Conservation (phyloP, 1,284 basidiomycete species). For the Cryptococcus sp. region DNA sequence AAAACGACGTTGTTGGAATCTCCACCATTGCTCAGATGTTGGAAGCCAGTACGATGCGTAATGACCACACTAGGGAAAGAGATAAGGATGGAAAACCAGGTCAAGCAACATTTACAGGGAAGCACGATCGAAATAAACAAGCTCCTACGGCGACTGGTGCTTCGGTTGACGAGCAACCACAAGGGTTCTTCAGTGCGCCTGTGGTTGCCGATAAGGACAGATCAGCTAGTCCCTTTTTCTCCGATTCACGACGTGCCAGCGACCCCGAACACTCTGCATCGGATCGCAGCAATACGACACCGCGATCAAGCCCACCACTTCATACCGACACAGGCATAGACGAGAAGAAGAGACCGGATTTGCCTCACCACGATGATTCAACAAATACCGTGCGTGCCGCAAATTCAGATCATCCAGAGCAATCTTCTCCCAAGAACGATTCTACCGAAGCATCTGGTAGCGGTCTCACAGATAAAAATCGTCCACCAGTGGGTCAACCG, state of each 20-base stretch:
- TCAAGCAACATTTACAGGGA: slow-evolving; percentile 12
- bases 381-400: slow-evolving; percentile 7
- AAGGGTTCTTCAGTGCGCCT: slow-evolving; percentile 12
- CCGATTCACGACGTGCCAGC: slow-evolving; percentile 6
- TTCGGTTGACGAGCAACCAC: background rate
- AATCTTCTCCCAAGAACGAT: slow-evolving; percentile 8
- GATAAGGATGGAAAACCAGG: slow-evolving; percentile 4
- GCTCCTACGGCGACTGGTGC: background rate
- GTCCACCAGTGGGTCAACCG: slow-evolving; percentile 26
- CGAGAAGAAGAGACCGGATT: background rate
- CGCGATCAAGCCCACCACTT: background rate
- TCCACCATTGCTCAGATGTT: slow-evolving; percentile 25
- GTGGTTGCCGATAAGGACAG: background rate
- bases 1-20: slow-evolving; percentile 10
- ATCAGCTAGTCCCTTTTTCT: slow-evolving; percentile 12
- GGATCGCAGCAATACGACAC: background rate
- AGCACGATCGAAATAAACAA: background rate
- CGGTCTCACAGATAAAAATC: slow-evolving; percentile 19
- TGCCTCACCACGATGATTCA: slow-evolving; percentile 4
- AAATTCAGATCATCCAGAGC: background rate
- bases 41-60: slow-evolving; percentile 3
- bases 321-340: background rate
- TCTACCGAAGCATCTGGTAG: slow-evolving; percentile 16
- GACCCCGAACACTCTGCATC: background rate
- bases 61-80: background rate